Base-by-base conservation (phyloP, 345 rosid species). In the Anacardium occidentale region DNA sequence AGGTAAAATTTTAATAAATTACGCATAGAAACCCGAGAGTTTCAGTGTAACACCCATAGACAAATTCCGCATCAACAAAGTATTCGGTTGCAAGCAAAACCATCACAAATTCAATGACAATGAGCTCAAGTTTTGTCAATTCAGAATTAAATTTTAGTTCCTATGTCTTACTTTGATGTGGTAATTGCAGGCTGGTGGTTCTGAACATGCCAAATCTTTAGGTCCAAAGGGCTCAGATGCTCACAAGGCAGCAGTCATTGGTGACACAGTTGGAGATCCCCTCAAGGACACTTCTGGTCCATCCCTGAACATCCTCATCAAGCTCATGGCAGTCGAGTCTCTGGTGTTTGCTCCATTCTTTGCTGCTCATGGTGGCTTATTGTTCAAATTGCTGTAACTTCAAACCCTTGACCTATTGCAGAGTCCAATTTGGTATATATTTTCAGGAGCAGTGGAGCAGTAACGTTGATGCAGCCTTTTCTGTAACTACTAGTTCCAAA, bases 271-370 rank as follows among this genome's bases (percentile, higher is more conserved):
- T 4, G 95, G 95, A 17, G 95, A 90, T 64, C 90, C 95, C 0
- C 84, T 90, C 42, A 87, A 90, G 83, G 94, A 87, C 81, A 87
- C 92, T 1, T 90, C 90, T 0, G 90, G 90, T 3, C 92, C 95
- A 0, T 90, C 92, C 4, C 90, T 85, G 21, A 90, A 90, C 80
- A 87, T 90, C 76, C 79, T 90, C 42, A 90, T 90, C 77, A 90
- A 90, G 87, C 90, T 90, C 71, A 87, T 85, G 95, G 95, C 95
- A 0, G 95, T 90, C 0, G 95, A 90, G 70, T 83, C 92, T 0
- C 71, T 90, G 68, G 95, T 88, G 47, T 90, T 90, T 50, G 95
- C 95, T 15, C 92, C 92, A 0, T 90, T 90, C 84, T 90, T 87
- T 11, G 92, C 94, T 0, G 79, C 90, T 68, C 92, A 90, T 32